Evolutionary conservation across 1,139 yeast genomes (phyloP).

Genomic region (Eremothecium cymbalariae): DNA sequence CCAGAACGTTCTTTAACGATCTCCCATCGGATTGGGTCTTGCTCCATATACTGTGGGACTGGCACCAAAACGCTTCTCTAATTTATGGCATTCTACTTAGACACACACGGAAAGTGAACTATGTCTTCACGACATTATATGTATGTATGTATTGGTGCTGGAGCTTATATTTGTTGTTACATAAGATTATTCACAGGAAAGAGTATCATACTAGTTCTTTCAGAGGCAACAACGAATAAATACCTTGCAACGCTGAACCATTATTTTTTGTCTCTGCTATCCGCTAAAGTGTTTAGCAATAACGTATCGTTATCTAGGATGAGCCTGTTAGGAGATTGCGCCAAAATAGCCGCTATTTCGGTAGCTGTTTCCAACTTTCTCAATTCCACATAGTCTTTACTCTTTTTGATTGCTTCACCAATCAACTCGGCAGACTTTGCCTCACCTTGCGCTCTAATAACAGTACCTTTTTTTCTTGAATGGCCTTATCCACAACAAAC

Average conservation of each 20-base stretch:
- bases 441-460: constrained; percentile 96
- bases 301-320: constrained; percentile 87
- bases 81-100: too few relatives aligned
- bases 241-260: too few relatives aligned
- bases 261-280: constrained; percentile 35
- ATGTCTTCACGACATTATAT: too few relatives aligned
- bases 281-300: constrained; percentile 78
- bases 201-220: too few relatives aligned
- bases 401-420: constrained; percentile 97
- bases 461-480: constrained; percentile 93
- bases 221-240: too few relatives aligned
- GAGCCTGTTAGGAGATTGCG: constrained; percentile 84
- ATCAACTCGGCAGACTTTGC: constrained; percentile 96
- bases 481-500: constrained; percentile 90
- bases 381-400: constrained; percentile 89
- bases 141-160: too few relatives aligned
- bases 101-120: too few relatives aligned
- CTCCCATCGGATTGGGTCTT: too few relatives aligned
- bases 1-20: too few relatives aligned
- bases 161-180: background rate
- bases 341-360: constrained; percentile 82
- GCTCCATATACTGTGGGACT: too few relatives aligned
- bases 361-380: constrained; percentile 95
- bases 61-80: too few relatives aligned
- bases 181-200: constrained; percentile 1